Percentiles rank a stretch among this genome's conserved stretches.
These are phyloP conservation scores for Gleditsia sinensis DNA, from an alignment of 306 rosid genomes.

Conservation along the genomic window DNA sequence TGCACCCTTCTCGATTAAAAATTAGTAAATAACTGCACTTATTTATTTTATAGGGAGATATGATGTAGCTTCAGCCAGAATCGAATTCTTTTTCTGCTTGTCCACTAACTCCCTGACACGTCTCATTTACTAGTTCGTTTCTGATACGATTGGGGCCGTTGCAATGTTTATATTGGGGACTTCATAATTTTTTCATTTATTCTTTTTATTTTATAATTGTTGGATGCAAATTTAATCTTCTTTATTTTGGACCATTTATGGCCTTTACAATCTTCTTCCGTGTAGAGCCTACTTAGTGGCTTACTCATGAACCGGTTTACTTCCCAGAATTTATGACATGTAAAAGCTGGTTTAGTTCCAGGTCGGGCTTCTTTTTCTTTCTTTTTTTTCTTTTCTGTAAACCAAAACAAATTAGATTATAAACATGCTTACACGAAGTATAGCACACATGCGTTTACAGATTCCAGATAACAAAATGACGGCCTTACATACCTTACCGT, in stretches of 20 bases:
- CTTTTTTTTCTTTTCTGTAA: too few species aligned
- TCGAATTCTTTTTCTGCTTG: not conserved
- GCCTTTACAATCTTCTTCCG: too few species aligned
- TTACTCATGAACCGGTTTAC: too few species aligned
- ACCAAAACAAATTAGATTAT: not conserved
- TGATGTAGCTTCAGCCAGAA: not conserved
- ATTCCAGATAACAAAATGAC: constrained; percentile 26
- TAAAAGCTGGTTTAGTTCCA: too few species aligned
- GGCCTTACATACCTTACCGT: constrained; percentile 35
- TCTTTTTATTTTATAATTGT: too few species aligned
- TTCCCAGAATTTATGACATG: not conserved
- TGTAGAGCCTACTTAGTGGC: too few species aligned
- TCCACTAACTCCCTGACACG: constrained; percentile 17
- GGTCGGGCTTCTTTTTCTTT: too few species aligned
- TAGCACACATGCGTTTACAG: not conserved
- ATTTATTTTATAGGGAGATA: not conserved
- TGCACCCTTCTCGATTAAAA: not conserved
- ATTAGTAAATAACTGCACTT: not conserved
- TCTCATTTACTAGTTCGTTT: not conserved
- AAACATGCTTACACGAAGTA: not conserved
- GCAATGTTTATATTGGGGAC: too few species aligned
- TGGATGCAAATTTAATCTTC: too few species aligned
- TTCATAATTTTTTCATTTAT: too few species aligned
- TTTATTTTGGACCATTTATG: too few species aligned
- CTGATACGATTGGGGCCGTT: not conserved